These are phyloP conservation scores for Vigna hirtella DNA, from an alignment of 306 rosid species.

Conservation along the genomic window DNA sequence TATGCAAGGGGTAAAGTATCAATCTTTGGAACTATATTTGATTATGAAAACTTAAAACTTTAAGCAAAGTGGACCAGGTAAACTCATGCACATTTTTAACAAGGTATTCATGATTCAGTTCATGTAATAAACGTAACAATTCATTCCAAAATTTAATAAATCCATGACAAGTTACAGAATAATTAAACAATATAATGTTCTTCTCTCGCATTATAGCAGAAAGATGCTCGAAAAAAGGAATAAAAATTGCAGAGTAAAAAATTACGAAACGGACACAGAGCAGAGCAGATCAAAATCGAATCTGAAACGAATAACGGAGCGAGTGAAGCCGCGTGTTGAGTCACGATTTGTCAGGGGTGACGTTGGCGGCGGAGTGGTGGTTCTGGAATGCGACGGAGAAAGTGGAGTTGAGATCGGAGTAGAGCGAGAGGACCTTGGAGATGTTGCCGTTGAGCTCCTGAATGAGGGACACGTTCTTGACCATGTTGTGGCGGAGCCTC, in stretches of 20 bases:
- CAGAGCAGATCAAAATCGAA: background rate
- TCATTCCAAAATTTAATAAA: background rate
- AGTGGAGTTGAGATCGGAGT: conserved; percentile 71
- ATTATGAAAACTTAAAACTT: conserved; percentile 72
- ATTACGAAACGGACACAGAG: background rate
- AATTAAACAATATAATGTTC: background rate
- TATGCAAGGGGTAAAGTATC: conserved; percentile 86
- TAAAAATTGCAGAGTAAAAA: background rate
- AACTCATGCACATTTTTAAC: conserved; percentile 34
- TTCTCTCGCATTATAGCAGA: background rate
- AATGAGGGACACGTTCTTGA: conserved; percentile 76
- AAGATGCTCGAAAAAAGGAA: background rate
- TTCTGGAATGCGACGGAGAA: conserved; percentile 58
- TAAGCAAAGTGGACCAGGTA: conserved; percentile 76
- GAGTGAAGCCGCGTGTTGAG: background rate
- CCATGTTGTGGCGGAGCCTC: conserved; percentile 75
- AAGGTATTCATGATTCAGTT: conserved; percentile 19
- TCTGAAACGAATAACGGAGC: background rate
- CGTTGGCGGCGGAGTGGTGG: conserved; percentile 22
- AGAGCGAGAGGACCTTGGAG: conserved; percentile 70
- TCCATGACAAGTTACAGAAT: background rate
- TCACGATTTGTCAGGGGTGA: background rate
- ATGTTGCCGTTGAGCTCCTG: conserved; percentile 84
- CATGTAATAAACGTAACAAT: conserved; percentile 5
- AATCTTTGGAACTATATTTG: conserved; percentile 70